Evolutionary conservation across 768 basidiomycete species (phyloP), one percentile per base, ranked within the genome.

Genomic region (Termitomyces sp.): DNA sequence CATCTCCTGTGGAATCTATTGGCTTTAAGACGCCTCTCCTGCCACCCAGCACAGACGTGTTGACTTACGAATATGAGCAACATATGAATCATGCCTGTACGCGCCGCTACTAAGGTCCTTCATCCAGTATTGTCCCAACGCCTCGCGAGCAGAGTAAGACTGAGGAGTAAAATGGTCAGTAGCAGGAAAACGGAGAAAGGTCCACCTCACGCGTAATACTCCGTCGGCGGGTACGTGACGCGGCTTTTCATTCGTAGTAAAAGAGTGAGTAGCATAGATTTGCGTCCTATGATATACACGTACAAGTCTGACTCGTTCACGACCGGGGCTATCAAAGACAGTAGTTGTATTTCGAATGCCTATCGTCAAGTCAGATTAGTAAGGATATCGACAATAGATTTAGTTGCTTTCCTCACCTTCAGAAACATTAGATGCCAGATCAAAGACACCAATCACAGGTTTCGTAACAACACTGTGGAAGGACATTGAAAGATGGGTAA

Each of bases 261-360:
- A 16, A 47, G 30, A 30, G 30, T 30, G 24, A 44, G 37, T 53
- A 34, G 53, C 26, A 56, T 32, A 24, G 37, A n/a, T 45, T 37
- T 44, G 6, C 24, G 14, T n/a, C 16, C 6, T 13, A 14, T 6
- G 7, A 39, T 24, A 24, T 24, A 26, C 14, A 45, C 57, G 42
- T 53, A 90, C 91, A 66, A 90, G 74, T 67, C 97, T 81, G 43
- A 90, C 83, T 20, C 95, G 87, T 66, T 98, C 96, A 55, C 95
- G 81, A 34, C 89, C 89, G 13, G 90, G 89, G 60, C 85, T 91
- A 69, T 98, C 97, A 61, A 98, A 99, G 2, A 98, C 96, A 2
- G 95, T 98, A 0, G 97, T 98, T 0, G 97, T 99, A 67, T 99
- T 99, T 45, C 97, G 87, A 62, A 99, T 96, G 27, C 96, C 93